phyloP scores from a whole-genome alignment of 495 filamentous ascomycete species.

The Thozetella sp. region DNA sequence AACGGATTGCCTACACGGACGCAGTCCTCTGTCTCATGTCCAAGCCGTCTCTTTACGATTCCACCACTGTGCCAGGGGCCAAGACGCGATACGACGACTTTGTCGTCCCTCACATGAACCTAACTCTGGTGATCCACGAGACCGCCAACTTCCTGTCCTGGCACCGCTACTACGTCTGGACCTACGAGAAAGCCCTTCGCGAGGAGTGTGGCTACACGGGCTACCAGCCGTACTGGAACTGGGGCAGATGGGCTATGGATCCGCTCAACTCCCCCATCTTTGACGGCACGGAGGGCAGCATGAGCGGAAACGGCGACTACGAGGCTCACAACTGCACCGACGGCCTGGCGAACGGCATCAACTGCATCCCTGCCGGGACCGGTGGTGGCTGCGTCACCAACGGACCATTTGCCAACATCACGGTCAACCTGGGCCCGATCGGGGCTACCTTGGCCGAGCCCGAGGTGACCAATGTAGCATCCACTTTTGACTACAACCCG shows the following conservation, averaged over 20 bases:
- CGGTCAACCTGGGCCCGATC: slow-evolving; percentile 53
- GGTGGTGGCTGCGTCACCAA: slow-evolving; percentile 64
- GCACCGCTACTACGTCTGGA: slow-evolving; percentile 65
- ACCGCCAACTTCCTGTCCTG: slow-evolving; percentile 68
- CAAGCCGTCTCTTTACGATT: slow-evolving; percentile 44
- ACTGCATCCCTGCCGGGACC: slow-evolving; percentile 35
- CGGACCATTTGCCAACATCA: slow-evolving; percentile 53
- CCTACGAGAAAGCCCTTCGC: slow-evolving; percentile 64
- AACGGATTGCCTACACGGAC: slow-evolving; percentile 57
- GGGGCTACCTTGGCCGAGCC: slow-evolving; percentile 10
- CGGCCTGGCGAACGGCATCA: slow-evolving; percentile 13
- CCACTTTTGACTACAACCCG: slow-evolving; percentile 45
- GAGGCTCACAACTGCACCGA: slow-evolving; percentile 24
- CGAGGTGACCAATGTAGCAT: neutral
- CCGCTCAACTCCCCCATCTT: slow-evolving; percentile 59
- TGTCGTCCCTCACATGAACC: slow-evolving; percentile 62
- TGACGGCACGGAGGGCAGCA: slow-evolving; percentile 55
- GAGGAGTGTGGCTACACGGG: slow-evolving; percentile 69
- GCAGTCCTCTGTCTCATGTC: slow-evolving; percentile 61
- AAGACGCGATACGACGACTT: slow-evolving; percentile 64
- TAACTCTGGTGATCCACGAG: slow-evolving; percentile 59
- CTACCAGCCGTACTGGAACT: slow-evolving; percentile 62
- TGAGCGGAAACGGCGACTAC: slow-evolving; percentile 57
- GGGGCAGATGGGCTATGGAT: slow-evolving; percentile 44
- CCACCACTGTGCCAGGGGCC: slow-evolving; percentile 22